These are phyloP conservation scores for Chaetoceros tenuissimus DNA, from an alignment of 108 stramenopile genomes.

Conservation along the genomic window DNA sequence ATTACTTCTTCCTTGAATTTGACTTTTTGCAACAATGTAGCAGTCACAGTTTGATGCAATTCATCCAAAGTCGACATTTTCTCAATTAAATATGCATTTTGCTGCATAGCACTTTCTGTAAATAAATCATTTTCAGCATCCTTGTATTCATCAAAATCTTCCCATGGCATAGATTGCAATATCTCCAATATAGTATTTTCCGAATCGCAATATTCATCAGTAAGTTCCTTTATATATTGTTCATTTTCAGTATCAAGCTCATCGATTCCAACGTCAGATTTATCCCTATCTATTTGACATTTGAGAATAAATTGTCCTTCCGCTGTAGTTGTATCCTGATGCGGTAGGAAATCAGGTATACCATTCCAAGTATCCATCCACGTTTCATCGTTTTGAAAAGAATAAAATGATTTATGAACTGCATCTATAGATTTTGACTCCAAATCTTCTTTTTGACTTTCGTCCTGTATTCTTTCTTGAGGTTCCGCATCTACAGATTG, in stretches of 20 bases:
- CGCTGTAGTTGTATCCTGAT: neutral
- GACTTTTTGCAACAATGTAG: neutral
- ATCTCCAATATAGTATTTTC: neutral
- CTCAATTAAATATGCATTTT: neutral
- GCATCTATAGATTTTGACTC: too few relatives aligned
- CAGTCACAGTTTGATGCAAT: neutral
- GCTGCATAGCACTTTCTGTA: neutral
- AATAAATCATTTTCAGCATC: neutral
- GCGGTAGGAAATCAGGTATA: neutral
- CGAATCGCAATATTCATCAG: neutral
- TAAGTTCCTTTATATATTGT: neutral
- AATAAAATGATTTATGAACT: too few relatives aligned
- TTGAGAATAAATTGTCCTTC: neutral
- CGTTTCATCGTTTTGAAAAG: too few relatives aligned
- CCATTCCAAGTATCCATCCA: neutral
- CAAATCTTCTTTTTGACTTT: too few relatives aligned
- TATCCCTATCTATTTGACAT: neutral
- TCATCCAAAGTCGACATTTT: neutral
- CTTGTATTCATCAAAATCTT: neutral
- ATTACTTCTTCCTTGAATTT: neutral
- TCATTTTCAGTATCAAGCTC: too few relatives aligned
- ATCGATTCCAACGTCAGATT: neutral
- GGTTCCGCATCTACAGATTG: too few relatives aligned
- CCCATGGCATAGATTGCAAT: neutral
- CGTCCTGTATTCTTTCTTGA: too few relatives aligned